These are phyloP conservation scores for Rheum nobile DNA, from an alignment of 148 eudicot species.

Conservation along the genomic window DNA sequence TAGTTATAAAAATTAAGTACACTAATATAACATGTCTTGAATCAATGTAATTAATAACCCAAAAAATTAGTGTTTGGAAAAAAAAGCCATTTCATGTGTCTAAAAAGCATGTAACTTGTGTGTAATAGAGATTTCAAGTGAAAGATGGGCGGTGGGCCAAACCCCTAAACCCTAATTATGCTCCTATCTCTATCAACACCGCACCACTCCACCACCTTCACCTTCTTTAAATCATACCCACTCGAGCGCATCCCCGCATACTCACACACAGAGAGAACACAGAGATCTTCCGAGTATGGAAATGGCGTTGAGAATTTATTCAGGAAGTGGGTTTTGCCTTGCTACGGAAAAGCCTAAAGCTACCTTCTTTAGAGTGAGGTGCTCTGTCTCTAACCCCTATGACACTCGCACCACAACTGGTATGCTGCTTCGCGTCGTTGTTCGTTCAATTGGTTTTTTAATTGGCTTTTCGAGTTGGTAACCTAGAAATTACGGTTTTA, in stretches of 20 bases:
- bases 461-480: neutral
- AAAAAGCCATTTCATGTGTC: no score
- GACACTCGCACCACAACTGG: constrained; percentile 14
- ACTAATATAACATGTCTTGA: no score
- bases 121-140: no score
- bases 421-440: neutral
- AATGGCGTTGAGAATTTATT: constrained; percentile 7
- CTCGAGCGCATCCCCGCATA: neutral
- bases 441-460: neutral
- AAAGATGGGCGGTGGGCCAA: neutral
- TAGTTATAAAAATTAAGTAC: no score
- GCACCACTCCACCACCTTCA: neutral
- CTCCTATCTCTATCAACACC: neutral
- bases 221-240: neutral
- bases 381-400: constrained; percentile 15
- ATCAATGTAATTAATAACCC: no score
- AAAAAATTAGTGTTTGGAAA: no score
- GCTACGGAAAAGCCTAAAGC: constrained; percentile 8
- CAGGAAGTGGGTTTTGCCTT: neutral
- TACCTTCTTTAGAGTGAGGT: constrained; percentile 16
- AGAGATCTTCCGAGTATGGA: neutral
- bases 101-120: no score
- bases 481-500: neutral
- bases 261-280: neutral
- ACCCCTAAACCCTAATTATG: neutral